Conservation (phyloP, 78 protist genomes). For the Dictyostelium capitatum region DNA sequence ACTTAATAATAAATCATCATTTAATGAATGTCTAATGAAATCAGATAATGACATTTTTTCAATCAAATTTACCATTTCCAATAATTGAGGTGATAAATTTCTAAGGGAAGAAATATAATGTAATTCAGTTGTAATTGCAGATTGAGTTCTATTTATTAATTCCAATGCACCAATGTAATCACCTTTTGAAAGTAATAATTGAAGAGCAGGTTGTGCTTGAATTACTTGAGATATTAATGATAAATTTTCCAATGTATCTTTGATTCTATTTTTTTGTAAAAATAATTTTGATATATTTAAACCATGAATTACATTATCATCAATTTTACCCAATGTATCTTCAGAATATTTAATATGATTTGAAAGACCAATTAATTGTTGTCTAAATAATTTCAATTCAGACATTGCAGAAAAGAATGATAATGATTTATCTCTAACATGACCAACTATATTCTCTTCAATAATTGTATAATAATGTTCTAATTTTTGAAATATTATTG, state of each 20-base stretch:
- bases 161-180: constrained; percentile 81
- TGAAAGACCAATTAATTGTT: constrained; percentile 6
- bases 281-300: constrained; percentile 34
- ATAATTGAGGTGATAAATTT: constrained; percentile 65
- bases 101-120: background rate
- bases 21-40: constrained; percentile 37
- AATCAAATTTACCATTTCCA: constrained; percentile 50
- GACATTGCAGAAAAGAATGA: constrained; percentile 64
- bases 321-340: constrained; percentile 16
- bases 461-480: constrained; percentile 70
- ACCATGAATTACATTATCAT: constrained; percentile 25
- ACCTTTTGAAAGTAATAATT: constrained; percentile 57
- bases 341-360: constrained; percentile 19
- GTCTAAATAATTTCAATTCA: constrained; percentile 53
- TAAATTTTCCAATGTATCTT: constrained; percentile 27
- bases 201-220: constrained; percentile 76
- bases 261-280: constrained; percentile 64
- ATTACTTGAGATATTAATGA: constrained; percentile 21
- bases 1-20: constrained; percentile 36
- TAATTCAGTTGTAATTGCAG: background rate
- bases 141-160: constrained; percentile 55
- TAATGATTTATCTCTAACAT: constrained; percentile 50
- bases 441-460: constrained; percentile 76
- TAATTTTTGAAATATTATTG: constrained; percentile 64
- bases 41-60: constrained; percentile 72